Percentiles rank a stretch among this genome's conserved stretches.
These are phyloP conservation scores for Melampsora abietis-canadensis DNA, from an alignment of 1,284 basidiomycete genomes.

Conservation along the genomic window DNA sequence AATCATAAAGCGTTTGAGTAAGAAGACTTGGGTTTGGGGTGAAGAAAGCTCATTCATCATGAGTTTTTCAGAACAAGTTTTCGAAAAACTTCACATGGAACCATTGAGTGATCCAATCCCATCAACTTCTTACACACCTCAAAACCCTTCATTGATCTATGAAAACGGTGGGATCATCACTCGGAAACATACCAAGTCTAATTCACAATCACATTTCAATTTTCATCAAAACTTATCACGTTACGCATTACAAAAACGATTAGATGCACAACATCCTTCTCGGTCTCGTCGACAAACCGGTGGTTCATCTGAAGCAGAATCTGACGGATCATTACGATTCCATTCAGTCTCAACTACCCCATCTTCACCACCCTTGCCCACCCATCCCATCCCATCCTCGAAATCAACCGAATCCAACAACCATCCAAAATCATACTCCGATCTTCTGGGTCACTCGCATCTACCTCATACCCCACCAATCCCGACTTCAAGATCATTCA, in stretches of 20 bases:
- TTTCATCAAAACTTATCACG: background rate
- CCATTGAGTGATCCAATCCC: background rate
- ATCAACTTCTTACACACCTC: background rate
- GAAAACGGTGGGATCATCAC: background rate
- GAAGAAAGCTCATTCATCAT: too few relatives aligned
- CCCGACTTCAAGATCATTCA: conserved; percentile 19
- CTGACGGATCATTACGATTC: background rate
- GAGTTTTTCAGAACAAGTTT: conserved; percentile 3
- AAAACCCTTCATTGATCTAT: conserved; percentile 8
- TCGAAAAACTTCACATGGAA: background rate
- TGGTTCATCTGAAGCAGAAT: background rate
- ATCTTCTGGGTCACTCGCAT: background rate
- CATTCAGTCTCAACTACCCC: conserved; percentile 10
- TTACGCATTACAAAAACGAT: background rate
- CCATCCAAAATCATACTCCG: conserved; percentile 6
- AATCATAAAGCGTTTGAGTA: too few relatives aligned
- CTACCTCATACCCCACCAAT: background rate
- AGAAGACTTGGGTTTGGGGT: too few relatives aligned
- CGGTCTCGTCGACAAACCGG: background rate
- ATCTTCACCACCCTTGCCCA: conserved; percentile 13
- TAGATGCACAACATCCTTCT: background rate
- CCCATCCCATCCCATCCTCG: background rate
- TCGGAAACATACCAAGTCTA: background rate
- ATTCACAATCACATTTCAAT: background rate
- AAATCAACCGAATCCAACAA: background rate